phyloP scores from a whole-genome alignment of 345 rosid species.

The Turnera subulata region DNA sequence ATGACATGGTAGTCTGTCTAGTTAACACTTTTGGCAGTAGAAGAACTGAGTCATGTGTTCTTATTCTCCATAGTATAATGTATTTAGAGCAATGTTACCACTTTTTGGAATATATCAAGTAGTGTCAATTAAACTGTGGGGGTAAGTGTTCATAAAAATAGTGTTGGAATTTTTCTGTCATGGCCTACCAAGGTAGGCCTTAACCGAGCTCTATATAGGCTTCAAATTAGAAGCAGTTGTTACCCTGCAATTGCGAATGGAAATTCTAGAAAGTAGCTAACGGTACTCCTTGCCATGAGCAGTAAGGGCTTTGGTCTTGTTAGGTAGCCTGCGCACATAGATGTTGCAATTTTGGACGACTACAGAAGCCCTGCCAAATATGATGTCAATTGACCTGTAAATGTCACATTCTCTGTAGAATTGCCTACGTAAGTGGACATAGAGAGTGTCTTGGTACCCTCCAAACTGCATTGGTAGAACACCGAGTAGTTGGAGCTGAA shows the following conservation, averaged over 20 bases:
- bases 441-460: conserved; percentile 60
- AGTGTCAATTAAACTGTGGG: conserved; percentile 42
- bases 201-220: conserved; percentile 17
- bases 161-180: conserved; percentile 62
- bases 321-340: conserved; percentile 34
- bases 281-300: conserved; percentile 59
- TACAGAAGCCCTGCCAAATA: conserved; percentile 60
- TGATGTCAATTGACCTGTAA: conserved; percentile 54
- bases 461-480: conserved; percentile 39
- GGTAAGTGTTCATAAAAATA: conserved; percentile 46
- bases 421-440: conserved; percentile 49
- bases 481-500: conserved; percentile 46
- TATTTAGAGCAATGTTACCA: conserved; percentile 44
- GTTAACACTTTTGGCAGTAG: conserved; percentile 46
- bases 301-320: conserved; percentile 48
- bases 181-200: conserved; percentile 60
- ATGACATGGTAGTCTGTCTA: conserved; percentile 70
- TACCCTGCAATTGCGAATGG: conserved; percentile 47
- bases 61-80: conserved; percentile 65
- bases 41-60: conserved; percentile 63
- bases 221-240: conserved; percentile 37
- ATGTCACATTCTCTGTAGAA: conserved; percentile 42
- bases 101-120: conserved; percentile 64
- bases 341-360: conserved; percentile 58
- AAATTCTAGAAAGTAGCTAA: conserved; percentile 49